phyloP scores from a whole-genome alignment of 2,329 filamentous ascomycete genomes.

The Lasiodiplodia sp. region DNA sequence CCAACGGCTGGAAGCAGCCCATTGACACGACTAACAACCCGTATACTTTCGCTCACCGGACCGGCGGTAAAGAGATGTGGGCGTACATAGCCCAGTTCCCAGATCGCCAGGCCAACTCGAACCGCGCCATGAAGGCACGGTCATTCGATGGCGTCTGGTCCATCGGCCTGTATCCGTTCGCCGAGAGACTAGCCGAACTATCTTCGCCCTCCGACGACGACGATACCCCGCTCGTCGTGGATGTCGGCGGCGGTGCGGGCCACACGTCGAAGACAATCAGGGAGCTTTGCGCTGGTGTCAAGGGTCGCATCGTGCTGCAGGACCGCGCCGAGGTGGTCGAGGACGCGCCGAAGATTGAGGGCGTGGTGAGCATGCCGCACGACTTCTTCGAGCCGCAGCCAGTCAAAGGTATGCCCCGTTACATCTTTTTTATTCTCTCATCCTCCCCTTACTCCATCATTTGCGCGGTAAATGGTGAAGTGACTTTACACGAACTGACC shows the following conservation, averaged over 20 bases:
- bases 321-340: constrained; percentile 46
- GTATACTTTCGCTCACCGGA: constrained; percentile 30
- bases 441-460: no score
- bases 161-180: constrained; percentile 20
- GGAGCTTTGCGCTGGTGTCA: constrained; percentile 42
- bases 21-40: constrained; percentile 16
- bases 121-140: constrained; percentile 13
- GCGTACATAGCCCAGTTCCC: constrained; percentile 12
- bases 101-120: constrained; percentile 20
- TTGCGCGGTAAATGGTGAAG: no score
- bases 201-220: neutral
- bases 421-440: no score
- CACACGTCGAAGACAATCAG: constrained; percentile 47
- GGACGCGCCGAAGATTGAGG: constrained; percentile 37
- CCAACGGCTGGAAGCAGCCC: constrained; percentile 26
- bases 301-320: constrained; percentile 50
- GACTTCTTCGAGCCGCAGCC: constrained; percentile 41
- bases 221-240: constrained; percentile 43
- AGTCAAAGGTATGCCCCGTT: constrained; percentile 35
- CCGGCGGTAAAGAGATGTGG: constrained; percentile 11
- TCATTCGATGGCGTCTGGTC: constrained; percentile 16
- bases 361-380: constrained; percentile 41
- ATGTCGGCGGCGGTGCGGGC: constrained; percentile 51
- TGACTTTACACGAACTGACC: neutral
- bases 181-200: neutral